These are phyloP conservation scores for Cantharellus anzutake DNA, from an alignment of 768 basidiomycete genomes.

Conservation along the genomic window DNA sequence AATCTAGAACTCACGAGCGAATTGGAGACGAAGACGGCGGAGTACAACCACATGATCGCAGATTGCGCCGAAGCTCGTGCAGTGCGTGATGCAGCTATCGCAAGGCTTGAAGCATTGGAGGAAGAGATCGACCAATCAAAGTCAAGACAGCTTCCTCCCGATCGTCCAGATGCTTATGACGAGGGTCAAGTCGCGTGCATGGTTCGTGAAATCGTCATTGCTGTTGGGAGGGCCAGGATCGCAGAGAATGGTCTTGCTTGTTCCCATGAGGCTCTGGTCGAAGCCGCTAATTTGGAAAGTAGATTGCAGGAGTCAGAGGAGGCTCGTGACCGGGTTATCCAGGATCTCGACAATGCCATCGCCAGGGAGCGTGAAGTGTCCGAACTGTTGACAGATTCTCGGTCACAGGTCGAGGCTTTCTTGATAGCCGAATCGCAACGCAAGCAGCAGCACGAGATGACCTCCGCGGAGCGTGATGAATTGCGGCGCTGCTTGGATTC, in stretches of 20 bases:
- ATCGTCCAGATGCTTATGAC: background rate
- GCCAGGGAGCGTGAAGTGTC: no score
- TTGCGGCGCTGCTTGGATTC: no score
- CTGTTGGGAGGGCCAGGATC: background rate
- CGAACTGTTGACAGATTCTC: no score
- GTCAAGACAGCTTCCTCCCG: background rate
- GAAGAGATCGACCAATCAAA: constrained; percentile 34
- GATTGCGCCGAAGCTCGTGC: constrained; percentile 66
- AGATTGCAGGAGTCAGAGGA: background rate
- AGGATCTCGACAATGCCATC: background rate
- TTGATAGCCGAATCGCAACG: no score
- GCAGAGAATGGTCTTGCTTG: background rate
- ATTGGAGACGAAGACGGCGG: constrained; percentile 39
- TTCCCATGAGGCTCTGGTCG: background rate
- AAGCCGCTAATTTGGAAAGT: background rate
- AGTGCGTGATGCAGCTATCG: constrained; percentile 44
- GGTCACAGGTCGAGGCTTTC: no score
- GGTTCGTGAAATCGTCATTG: background rate
- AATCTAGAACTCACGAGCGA: constrained; percentile 50
- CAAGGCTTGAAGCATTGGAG: constrained; percentile 39
- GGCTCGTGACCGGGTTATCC: background rate
- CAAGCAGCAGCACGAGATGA: no score
- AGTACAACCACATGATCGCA: constrained; percentile 69
- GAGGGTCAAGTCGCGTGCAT: background rate
- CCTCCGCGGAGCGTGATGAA: no score